phyloP scores from a whole-genome alignment of 305 asterid genomes.

The Withania somnifera region DNA sequence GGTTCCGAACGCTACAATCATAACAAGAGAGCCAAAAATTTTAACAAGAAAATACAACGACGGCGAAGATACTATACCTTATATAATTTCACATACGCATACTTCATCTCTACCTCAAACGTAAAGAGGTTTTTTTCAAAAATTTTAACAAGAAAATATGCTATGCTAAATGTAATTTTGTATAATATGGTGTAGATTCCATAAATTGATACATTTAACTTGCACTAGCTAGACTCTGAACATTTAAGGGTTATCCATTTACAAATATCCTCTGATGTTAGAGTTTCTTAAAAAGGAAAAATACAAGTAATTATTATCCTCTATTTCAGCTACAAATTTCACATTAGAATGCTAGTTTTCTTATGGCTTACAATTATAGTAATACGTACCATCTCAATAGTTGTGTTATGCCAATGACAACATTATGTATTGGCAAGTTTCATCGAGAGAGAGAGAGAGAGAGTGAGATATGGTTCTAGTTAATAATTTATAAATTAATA shows the following conservation, averaged over 20 bases:
- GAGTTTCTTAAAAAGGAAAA: background rate
- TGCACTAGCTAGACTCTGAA: background rate
- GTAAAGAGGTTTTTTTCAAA: too few relatives aligned
- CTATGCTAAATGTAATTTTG: too few relatives aligned
- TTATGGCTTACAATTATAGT: background rate
- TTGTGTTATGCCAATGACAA: background rate
- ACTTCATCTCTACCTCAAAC: too few relatives aligned
- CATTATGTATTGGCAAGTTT: background rate
- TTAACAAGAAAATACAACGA: background rate
- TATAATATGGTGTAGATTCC: too few relatives aligned
- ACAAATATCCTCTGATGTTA: background rate
- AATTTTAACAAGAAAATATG: too few relatives aligned
- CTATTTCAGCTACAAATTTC: background rate
- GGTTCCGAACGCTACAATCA: background rate
- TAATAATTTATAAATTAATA: too few relatives aligned
- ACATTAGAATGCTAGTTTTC: background rate
- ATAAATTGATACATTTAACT: background rate
- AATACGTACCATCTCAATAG: background rate
- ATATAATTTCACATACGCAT: too few relatives aligned
- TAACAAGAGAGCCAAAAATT: background rate
- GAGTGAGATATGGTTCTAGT: too few relatives aligned
- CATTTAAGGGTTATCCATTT: background rate
- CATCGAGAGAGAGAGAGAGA: too few relatives aligned
- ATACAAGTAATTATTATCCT: background rate
- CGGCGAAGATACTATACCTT: too few relatives aligned